Percentiles rank a stretch among this genome's conserved stretches.
Conservation (phyloP, 352 stramenopile genomes). For the Globisporangium abappressorium region DNA sequence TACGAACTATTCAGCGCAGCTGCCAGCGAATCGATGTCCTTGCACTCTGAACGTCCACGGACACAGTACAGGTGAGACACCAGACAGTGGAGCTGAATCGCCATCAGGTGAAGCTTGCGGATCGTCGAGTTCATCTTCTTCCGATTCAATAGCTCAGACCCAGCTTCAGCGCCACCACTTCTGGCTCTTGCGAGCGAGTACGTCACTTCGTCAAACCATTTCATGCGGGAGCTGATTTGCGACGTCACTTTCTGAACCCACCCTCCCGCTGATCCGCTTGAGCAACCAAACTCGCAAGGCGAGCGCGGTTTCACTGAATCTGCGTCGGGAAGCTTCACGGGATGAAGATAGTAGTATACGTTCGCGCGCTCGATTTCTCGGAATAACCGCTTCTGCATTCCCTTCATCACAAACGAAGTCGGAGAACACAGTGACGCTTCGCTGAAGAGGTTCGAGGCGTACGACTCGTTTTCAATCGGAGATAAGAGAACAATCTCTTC, state of each 20-base stretch:
- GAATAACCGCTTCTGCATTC: constrained; percentile 54
- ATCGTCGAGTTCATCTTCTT: constrained; percentile 86
- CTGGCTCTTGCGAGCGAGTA: constrained; percentile 66
- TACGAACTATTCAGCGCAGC: constrained; percentile 67
- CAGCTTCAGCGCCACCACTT: constrained; percentile 16
- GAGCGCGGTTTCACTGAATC: not conserved
- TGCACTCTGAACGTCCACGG: constrained; percentile 43
- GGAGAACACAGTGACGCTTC: constrained; percentile 38
- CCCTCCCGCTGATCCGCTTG: constrained; percentile 40
- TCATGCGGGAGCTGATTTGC: constrained; percentile 80
- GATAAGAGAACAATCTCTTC: constrained; percentile 14
- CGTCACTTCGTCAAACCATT: constrained; percentile 69
- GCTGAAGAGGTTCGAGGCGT: constrained; percentile 40
- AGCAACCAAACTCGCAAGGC: constrained; percentile 58
- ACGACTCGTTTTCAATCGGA: constrained; percentile 30
- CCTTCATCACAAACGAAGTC: constrained; percentile 65
- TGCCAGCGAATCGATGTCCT: constrained; percentile 52
- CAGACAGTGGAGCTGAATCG: constrained; percentile 70
- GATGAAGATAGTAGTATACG: constrained; percentile 69
- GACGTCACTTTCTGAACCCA: constrained; percentile 73
- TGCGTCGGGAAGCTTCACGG: constrained; percentile 22
- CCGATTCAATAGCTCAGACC: constrained; percentile 59
- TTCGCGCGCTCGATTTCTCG: constrained; percentile 65
- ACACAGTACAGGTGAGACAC: constrained; percentile 71
- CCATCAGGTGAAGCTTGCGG: constrained; percentile 72